Percentiles rank a stretch among this genome's conserved stretches.
Evolutionary conservation across 2,329 filamentous ascomycete species (phyloP).

Genomic region (Nannizziopsis barbatae): DNA sequence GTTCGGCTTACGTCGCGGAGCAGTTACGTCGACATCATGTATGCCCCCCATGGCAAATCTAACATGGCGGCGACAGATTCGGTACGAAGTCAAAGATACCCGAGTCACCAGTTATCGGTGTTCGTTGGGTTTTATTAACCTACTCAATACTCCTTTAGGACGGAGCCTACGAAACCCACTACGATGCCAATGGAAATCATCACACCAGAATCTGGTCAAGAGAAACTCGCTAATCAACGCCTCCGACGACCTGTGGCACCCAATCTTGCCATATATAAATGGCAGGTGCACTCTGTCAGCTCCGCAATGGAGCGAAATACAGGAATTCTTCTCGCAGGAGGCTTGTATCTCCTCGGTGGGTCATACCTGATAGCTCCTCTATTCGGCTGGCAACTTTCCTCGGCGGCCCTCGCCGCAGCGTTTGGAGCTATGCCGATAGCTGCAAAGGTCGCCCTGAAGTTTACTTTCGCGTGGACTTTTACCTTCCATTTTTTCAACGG

Average conservation of each 20-base stretch:
- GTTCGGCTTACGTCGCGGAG: no score
- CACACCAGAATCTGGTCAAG: slow-evolving; percentile 4
- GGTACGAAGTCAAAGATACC: no score
- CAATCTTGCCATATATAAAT: slow-evolving; percentile 74
- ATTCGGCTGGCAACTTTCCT: slow-evolving; percentile 59
- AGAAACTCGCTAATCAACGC: slow-evolving; percentile 67
- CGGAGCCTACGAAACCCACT: neutral
- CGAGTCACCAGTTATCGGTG: no score
- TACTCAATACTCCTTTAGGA: no score
- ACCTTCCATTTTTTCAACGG: slow-evolving; percentile 43
- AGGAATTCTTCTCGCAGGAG: slow-evolving; percentile 57
- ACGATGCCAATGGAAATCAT: neutral
- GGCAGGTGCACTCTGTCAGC: slow-evolving; percentile 71
- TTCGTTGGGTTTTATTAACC: no score
- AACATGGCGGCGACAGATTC: no score
- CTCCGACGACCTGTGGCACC: slow-evolving; percentile 69
- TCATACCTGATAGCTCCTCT: slow-evolving; percentile 71
- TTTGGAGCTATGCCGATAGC: slow-evolving; percentile 51
- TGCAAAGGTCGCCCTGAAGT: slow-evolving; percentile 50
- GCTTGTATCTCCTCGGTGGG: slow-evolving; percentile 66
- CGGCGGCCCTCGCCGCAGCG: slow-evolving; percentile 49
- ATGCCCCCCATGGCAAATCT: no score
- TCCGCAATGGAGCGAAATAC: slow-evolving; percentile 72
- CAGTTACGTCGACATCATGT: no score
- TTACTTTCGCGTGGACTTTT: slow-evolving; percentile 51